Evolutionary conservation across 2,329 filamentous ascomycete species (phyloP).

Genomic region (Neurospora sp.): DNA sequence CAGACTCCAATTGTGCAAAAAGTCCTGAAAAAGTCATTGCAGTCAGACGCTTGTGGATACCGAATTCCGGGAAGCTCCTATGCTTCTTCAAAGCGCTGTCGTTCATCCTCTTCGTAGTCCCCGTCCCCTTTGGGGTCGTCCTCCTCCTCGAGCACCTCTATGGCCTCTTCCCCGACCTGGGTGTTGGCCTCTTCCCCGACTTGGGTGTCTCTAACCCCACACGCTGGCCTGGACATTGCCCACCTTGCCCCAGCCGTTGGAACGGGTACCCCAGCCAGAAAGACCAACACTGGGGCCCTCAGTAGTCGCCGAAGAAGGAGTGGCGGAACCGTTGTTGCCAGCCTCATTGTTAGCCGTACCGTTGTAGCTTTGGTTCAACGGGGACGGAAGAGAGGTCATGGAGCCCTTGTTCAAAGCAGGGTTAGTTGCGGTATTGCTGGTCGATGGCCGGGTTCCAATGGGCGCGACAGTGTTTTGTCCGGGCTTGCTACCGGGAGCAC

Average conservation of each 20-base stretch:
- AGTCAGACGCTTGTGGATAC: not conserved
- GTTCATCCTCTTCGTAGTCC: not conserved
- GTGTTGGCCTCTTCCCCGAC: not conserved
- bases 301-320: conserved; percentile 38
- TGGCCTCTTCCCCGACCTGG: not conserved
- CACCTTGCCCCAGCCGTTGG: conserved; percentile 76
- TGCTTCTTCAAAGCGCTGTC: not conserved
- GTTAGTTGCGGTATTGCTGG: conserved; percentile 41
- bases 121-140: not conserved
- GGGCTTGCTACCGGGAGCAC: conserved; percentile 46
- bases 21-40: not conserved
- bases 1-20: conserved; percentile 6
- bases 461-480: conserved; percentile 66
- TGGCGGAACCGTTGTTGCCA: conserved; percentile 43
- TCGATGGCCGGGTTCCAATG: conserved; percentile 78
- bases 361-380: conserved; percentile 64
- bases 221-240: conserved; percentile 83
- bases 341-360: conserved; percentile 35
- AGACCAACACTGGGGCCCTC: conserved; percentile 31
- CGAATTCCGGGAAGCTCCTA: not conserved
- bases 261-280: conserved; percentile 68
- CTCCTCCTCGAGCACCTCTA: not conserved
- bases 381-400: conserved; percentile 86
- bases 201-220: conserved; percentile 58
- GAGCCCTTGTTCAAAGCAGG: conserved; percentile 66